phyloP scores from a whole-genome alignment of 805 yeast genomes.

The Kuraishia floccosa region DNA sequence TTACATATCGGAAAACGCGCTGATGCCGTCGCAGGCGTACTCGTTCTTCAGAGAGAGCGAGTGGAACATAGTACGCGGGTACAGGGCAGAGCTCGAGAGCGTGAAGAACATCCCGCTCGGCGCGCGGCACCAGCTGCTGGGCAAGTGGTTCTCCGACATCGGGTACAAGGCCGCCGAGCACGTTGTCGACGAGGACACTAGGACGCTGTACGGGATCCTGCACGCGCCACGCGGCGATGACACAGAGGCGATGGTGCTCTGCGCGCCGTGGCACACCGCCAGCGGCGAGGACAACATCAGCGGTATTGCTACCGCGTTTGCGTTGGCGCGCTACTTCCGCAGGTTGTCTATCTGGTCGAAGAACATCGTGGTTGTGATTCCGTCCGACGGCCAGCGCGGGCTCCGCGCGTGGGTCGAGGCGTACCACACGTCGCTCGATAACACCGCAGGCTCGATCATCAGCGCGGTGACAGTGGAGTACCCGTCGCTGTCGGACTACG shows the following conservation, averaged over 20 bases:
- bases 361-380: slow-evolving; percentile 78
- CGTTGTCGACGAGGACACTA: slow-evolving; percentile 21
- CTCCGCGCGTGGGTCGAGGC: slow-evolving; percentile 88
- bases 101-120: slow-evolving; percentile 19
- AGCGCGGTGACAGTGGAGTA: slow-evolving; percentile 82
- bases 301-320: slow-evolving; percentile 63
- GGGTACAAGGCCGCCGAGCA: slow-evolving; percentile 58
- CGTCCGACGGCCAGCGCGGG: slow-evolving; percentile 57
- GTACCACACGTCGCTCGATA: slow-evolving; percentile 73
- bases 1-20: slow-evolving; percentile 90
- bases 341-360: slow-evolving; percentile 94
- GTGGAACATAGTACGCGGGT: slow-evolving; percentile 87
- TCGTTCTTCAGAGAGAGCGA: slow-evolving; percentile 88
- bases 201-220: slow-evolving; percentile 62
- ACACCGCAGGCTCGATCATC: slow-evolving; percentile 90
- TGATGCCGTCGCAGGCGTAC: slow-evolving; percentile 93
- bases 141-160: slow-evolving; percentile 52
- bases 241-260: slow-evolving; percentile 87
- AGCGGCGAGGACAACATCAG: slow-evolving; percentile 54
- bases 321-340: slow-evolving; percentile 69
- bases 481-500: slow-evolving; percentile 48
- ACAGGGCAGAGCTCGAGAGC: slow-evolving; percentile 44
- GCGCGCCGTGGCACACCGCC: slow-evolving; percentile 72
- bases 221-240: slow-evolving; percentile 95
- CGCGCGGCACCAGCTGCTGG: slow-evolving; percentile 33